Base-by-base conservation (phyloP, 805 yeast species). In the Lachancea meyersii region DNA sequence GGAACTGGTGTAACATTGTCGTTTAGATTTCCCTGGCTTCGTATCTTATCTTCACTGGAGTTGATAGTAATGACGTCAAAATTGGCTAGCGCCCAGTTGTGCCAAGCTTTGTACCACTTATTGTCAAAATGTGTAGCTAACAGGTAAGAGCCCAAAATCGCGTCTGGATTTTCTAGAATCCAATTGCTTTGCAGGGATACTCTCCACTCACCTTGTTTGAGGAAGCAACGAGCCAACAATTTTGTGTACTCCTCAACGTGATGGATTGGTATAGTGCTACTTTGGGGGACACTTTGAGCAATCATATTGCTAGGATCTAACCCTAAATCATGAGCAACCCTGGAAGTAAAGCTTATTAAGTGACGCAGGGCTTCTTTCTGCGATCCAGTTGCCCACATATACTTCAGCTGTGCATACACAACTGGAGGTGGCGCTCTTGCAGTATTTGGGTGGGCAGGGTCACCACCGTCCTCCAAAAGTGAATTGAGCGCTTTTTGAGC, bases 201-300 rank as follows among this genome's bases (percentile, higher is more conserved):
- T 58, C 88, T 93, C 99, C 99, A 93, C 63, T 93, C 97, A 53
- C 99, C 98, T 66, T 93, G 98, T 57, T 93, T 94, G 63, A 91
- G 71, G 68, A 89, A 93, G 55, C 98, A 93, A 49, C 97, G 75
- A 0, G 98, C 97, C 34, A 93, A 68, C 21, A 94, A 69, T 51
- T 77, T 82, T 10, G 96, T 87, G 56, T 86, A 85, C 47, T 82
- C 86, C 50, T 82, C 85, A 40, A 84, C 84, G 57, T 82, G 89
- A 42, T 80, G 80, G 16, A 84, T 65, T 2, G 61, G 50, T 14
- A 53, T 52, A 9, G 58, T 60, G 34, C 60, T 61, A 14, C 72
- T 75, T 5, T 86, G 77, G 0, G 95, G 95, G 34, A 84, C 64
- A 28, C 93, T 89, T 55, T 86, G 94, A 2, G 89, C 80, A 43